These are phyloP conservation scores for Cnidoscolus chayamansa DNA, from an alignment of 441 rosid species.

Conservation along the genomic window DNA sequence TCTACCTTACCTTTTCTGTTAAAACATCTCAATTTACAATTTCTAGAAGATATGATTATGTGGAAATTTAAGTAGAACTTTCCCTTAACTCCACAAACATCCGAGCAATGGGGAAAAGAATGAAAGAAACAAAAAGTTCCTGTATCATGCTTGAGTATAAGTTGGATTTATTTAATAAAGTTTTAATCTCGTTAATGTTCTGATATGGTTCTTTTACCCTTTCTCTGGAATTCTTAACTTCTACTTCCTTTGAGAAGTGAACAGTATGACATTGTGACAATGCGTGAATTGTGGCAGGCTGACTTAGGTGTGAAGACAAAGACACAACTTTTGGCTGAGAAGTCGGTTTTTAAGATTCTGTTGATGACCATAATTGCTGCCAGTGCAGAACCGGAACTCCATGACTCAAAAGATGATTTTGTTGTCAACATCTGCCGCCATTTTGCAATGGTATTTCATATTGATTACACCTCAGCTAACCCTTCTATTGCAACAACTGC, in stretches of 20 bases:
- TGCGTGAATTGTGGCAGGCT: slow-evolving; percentile 49
- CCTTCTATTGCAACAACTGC: slow-evolving; percentile 47
- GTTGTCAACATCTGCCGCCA: slow-evolving; percentile 79
- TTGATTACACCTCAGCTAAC: slow-evolving; percentile 51
- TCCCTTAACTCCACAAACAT: not conserved
- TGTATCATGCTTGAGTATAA: not conserved
- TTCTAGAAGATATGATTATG: not conserved
- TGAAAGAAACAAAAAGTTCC: not conserved
- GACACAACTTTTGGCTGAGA: slow-evolving; percentile 97
- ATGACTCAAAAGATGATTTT: slow-evolving; percentile 74
- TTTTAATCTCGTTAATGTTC: not conserved
- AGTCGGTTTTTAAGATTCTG: slow-evolving; percentile 89
- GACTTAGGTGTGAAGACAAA: slow-evolving; percentile 97
- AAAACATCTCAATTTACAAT: not conserved
- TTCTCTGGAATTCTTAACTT: not conserved
- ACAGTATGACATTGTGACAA: not conserved
- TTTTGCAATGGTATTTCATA: slow-evolving; percentile 90
- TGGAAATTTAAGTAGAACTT: not conserved
- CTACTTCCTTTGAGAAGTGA: not conserved
- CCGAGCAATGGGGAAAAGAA: not conserved
- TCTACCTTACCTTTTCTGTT: not conserved
- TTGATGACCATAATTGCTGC: slow-evolving; percentile 81
- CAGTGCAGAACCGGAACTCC: slow-evolving; percentile 77
- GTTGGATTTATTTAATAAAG: not conserved
- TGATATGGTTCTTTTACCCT: not conserved